phyloP scores from a whole-genome alignment of 1,139 yeast species.

The Suhomyces ambrosiae region DNA sequence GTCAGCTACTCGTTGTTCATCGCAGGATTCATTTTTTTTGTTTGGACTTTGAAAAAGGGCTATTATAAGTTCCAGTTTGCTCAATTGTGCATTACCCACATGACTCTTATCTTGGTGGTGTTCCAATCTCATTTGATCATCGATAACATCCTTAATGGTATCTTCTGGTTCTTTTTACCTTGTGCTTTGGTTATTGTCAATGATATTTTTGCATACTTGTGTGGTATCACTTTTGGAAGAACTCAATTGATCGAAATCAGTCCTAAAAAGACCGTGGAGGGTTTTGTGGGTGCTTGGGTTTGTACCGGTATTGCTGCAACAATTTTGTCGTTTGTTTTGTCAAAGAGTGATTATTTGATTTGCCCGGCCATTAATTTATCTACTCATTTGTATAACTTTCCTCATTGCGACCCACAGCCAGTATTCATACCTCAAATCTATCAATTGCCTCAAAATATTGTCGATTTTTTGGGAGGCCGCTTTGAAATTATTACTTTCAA shows the following conservation, averaged over 20 bases:
- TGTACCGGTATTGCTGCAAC: slow-evolving; percentile 82
- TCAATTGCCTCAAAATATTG: slow-evolving; percentile 71
- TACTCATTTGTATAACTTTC: slow-evolving; percentile 49
- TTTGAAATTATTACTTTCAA: slow-evolving; percentile 60
- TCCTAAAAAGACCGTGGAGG: slow-evolving; percentile 97
- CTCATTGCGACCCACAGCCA: slow-evolving; percentile 80
- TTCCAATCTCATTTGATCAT: slow-evolving; percentile 93
- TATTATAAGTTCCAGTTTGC: slow-evolving; percentile 90
- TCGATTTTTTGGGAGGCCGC: slow-evolving; percentile 37
- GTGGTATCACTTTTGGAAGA: slow-evolving; percentile 95
- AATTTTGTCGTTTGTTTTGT: slow-evolving; percentile 61
- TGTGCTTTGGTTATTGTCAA: slow-evolving; percentile 89
- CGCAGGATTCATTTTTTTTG: slow-evolving; percentile 87
- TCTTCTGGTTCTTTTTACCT: slow-evolving; percentile 94
- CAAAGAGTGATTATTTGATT: slow-evolving; percentile 72
- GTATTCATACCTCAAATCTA: slow-evolving; percentile 80
- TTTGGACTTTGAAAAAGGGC: slow-evolving; percentile 85
- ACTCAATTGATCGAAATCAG: slow-evolving; percentile 92
- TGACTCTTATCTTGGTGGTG: slow-evolving; percentile 87
- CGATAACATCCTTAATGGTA: slow-evolving; percentile 84
- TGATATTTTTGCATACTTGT: slow-evolving; percentile 93
- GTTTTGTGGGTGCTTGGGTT: slow-evolving; percentile 96
- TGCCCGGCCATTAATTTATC: slow-evolving; percentile 81
- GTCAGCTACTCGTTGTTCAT: slow-evolving; percentile 83
- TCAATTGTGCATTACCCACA: slow-evolving; percentile 90